Base-by-base conservation (phyloP, 768 basidiomycete genomes). In the Mycena filopes region DNA sequence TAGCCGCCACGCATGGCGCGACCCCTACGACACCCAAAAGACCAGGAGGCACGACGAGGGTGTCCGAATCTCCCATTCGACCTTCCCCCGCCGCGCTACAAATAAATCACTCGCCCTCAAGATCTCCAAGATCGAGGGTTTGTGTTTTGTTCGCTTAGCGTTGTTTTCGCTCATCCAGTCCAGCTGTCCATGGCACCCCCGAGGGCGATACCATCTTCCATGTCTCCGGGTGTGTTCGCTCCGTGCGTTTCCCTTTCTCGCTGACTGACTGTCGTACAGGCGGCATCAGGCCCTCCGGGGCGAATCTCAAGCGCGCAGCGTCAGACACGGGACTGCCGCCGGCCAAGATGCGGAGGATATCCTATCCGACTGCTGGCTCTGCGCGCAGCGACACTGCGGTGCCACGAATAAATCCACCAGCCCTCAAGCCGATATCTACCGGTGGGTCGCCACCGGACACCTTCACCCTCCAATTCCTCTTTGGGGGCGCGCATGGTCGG, bases 391-490 rank as follows among this genome's bases (percentile, higher is more conserved):
- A 36, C 36, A 36, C 15, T 2, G 36, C 36, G 36, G 9, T 11
- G 36, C 15, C 10, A 2, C 36, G 36, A 36, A 36, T 11, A 36
- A 36, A 36, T 36, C 36, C 36, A 36, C 36, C 36, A 36, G 36
- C 36, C 3, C 18, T 29, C 15, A 61, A 45, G 25, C 60, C 59
- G 36, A 21, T 18, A 23, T 56, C 54, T 3, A 10, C n/a, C n/a
- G n/a, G n/a, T n/a, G 50, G 42, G 21, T 16, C 60, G 25, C 10
- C 29, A 8, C n/a, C 33, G 38, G 36, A 63, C 1, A 0, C 36
- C 21, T 57, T 58, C 38, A 45, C 63, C 28, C 63, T 64, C 49
- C 25, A 49, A 13, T 36, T 16, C 26, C 18, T 64, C 18, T 64
- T 64, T 26, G 11, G 13, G 2, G 63, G 63, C 16, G 16, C 25